phyloP scores from a whole-genome alignment of 768 basidiomycete genomes.

The Gloeophyllum trabeum region DNA sequence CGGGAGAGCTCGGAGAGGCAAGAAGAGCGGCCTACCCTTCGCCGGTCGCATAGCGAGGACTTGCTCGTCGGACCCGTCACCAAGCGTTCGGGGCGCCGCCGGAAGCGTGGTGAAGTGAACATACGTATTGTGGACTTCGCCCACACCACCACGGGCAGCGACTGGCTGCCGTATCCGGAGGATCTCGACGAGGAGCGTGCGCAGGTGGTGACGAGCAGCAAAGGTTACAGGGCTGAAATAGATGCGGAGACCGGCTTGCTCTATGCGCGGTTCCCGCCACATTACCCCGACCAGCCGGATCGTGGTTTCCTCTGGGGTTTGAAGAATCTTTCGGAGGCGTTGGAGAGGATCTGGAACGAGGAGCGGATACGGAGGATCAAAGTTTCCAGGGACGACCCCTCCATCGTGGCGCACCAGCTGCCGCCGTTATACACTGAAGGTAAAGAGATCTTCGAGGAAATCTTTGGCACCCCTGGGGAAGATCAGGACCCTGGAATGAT shows the following conservation, averaged over 20 bases:
- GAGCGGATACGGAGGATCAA: slow-evolving; percentile 68
- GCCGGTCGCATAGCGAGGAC: slow-evolving; percentile 76
- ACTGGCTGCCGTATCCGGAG: slow-evolving; percentile 66
- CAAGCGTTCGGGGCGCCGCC: slow-evolving; percentile 51
- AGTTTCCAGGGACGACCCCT: slow-evolving; percentile 44
- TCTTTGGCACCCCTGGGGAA: slow-evolving; percentile 37
- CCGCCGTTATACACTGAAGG: slow-evolving; percentile 59
- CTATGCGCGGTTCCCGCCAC: slow-evolving; percentile 91
- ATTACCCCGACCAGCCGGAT: slow-evolving; percentile 81
- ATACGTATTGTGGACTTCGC: slow-evolving; percentile 98
- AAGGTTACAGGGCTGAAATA: slow-evolving; percentile 73
- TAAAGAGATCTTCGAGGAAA: slow-evolving; percentile 70
- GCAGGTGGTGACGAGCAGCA: slow-evolving; percentile 39
- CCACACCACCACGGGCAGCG: slow-evolving; percentile 91
- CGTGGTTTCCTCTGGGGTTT: slow-evolving; percentile 90
- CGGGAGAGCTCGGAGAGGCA: slow-evolving; percentile 27
- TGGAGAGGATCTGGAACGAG: slow-evolving; percentile 83
- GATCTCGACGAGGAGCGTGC: slow-evolving; percentile 25
- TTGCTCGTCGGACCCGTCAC: slow-evolving; percentile 55
- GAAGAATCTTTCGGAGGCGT: slow-evolving; percentile 61
- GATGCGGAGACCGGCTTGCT: slow-evolving; percentile 77
- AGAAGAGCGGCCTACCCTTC: slow-evolving; percentile 33
- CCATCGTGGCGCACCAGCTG: slow-evolving; percentile 34
- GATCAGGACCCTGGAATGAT: slow-evolving; percentile 68
- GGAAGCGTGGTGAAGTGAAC: slow-evolving; percentile 84